Base-by-base conservation (phyloP, 768 basidiomycete species). In the Termitomyces heimii region DNA sequence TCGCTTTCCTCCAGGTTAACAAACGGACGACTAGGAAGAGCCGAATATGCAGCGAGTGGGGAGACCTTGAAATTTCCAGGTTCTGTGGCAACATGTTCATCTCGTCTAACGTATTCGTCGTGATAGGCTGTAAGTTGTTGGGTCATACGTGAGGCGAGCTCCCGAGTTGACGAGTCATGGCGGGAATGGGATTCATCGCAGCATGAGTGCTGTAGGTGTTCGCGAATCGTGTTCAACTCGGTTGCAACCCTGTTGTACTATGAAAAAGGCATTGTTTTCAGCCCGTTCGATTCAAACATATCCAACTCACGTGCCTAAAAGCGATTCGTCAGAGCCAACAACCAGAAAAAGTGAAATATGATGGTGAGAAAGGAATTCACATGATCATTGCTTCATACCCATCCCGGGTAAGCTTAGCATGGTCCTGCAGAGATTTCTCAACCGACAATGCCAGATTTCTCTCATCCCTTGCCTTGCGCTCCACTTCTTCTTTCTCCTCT, bases 401-500 rank as follows among this genome's bases (percentile, higher is more conserved):
- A 28, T 65, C 69, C 32, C 78, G 76, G 59, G 82, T 74, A 39
- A 75, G 69, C 49, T 72, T 72, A 52, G 77, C 79, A 62, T 82
- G 81, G 31, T 81, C 78, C 59, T 80, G 75, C 60, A 88, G 71
- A 62, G 71, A 80, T 55, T 67, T 76, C 72, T 85, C 82, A 35
- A 80, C 73, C 10, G 72, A 74, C 43, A 79, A 66, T 8, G 83
- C 77, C 3, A 75, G 74, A 24, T 84, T 78, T 60, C 73, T 77
- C 65, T 85, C 85, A 47, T 77, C 76, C 26, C 71, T 71, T 43
- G 77, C 71, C 65, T 75, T 75, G 44, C 60, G 64, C 43, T 70
- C 65, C 31, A 75, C 63, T 12, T 72, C 72, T 18, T 61, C 66
- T 57, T 73, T 73, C 63, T 80, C 76, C 10, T 58, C 61, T 59